Evolutionary conservation across 371 early-diverging fungal species (phyloP).

Genomic region (Saksenaea oblongispora): DNA sequence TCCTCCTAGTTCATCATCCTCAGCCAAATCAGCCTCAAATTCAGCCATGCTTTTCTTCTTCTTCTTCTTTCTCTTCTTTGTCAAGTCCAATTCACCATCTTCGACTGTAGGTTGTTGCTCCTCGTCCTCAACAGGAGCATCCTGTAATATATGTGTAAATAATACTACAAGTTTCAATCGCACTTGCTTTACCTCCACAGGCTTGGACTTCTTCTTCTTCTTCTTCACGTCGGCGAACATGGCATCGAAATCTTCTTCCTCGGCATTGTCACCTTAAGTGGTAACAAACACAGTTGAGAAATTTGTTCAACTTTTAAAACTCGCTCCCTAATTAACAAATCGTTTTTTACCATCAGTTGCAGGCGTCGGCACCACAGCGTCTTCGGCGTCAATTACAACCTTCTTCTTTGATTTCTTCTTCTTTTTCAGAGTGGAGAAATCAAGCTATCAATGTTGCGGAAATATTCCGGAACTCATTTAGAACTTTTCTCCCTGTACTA

Average conservation of each 20-base stretch:
- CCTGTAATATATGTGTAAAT: constrained; percentile 17
- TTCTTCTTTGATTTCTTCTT: constrained; percentile 52
- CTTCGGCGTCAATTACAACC: constrained; percentile 38
- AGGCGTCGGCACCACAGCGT: background rate
- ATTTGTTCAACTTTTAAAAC: too few species aligned
- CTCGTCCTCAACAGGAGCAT: constrained; percentile 45
- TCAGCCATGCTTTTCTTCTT: constrained; percentile 87
- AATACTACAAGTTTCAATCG: background rate
- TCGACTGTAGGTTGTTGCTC: constrained; percentile 36
- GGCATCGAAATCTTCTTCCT: constrained; percentile 60
- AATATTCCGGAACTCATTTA: background rate
- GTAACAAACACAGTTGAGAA: background rate
- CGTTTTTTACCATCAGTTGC: constrained; percentile 6
- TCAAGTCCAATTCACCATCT: constrained; percentile 70
- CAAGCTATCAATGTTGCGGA: constrained; percentile 20
- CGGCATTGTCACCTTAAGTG: constrained; percentile 23
- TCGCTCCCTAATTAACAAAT: background rate
- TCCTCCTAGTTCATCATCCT: constrained; percentile 72
- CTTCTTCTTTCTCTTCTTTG: constrained; percentile 86
- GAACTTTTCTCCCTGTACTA: background rate
- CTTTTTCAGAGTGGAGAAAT: constrained; percentile 44
- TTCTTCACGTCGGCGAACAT: constrained; percentile 81
- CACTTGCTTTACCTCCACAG: constrained; percentile 29
- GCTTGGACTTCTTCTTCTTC: constrained; percentile 83
- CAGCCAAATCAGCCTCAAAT: constrained; percentile 81